phyloP scores from a whole-genome alignment of 768 basidiomycete genomes.

The Leccinum subgranulosum region DNA sequence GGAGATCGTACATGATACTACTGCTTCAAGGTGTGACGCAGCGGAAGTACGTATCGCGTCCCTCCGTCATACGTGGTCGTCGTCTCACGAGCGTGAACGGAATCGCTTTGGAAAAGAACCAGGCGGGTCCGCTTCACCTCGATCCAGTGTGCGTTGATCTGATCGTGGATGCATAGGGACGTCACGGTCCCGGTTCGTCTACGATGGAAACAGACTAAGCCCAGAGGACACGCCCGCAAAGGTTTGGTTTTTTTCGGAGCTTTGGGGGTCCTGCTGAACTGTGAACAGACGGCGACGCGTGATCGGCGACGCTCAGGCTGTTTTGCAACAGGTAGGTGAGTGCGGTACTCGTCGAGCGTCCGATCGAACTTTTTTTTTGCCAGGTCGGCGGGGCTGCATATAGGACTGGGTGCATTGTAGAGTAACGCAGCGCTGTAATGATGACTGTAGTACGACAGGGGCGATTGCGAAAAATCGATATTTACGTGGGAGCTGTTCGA shows the following conservation, averaged over 20 bases:
- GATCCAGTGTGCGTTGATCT: background rate
- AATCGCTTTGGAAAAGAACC: constrained; percentile 57
- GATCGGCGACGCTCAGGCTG: too few species aligned
- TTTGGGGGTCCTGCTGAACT: background rate
- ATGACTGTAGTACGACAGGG: too few species aligned
- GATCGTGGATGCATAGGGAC: constrained; percentile 41
- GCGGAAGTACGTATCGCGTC: constrained; percentile 48
- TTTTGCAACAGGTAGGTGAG: constrained; percentile 49
- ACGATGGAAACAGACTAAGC: constrained; percentile 49
- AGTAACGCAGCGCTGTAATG: too few species aligned
- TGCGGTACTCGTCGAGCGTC: too few species aligned
- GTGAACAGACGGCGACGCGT: constrained; percentile 47
- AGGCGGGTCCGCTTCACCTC: constrained; percentile 34
- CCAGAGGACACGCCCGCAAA: constrained; percentile 50
- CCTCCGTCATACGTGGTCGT: background rate
- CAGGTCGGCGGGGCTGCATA: too few species aligned
- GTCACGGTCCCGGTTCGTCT: constrained; percentile 62
- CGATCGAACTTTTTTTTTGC: too few species aligned
- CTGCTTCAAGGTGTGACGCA: too few species aligned
- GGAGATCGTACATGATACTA: too few species aligned
- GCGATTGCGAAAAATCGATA: too few species aligned
- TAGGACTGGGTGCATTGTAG: too few species aligned
- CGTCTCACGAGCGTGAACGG: constrained; percentile 28
- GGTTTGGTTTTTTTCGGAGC: constrained; percentile 33
- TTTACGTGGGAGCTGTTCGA: too few species aligned